A percentile compares a stretch with the other conserved stretches of the same genome.
phyloP scores from a whole-genome alignment of 169 alveolate genomes.

The Plasmodium reichenowi region DNA sequence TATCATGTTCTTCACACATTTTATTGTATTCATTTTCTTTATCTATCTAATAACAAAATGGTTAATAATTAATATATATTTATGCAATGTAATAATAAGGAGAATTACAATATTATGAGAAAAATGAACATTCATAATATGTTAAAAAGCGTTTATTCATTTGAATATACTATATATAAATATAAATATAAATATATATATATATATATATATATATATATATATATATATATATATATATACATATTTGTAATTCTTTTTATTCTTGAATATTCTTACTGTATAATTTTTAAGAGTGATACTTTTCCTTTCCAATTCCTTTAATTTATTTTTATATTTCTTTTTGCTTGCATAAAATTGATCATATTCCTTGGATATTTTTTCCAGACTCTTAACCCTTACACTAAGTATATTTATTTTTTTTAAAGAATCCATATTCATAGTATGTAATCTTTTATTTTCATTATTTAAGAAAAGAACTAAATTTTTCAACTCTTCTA shows the following conservation, averaged over 20 bases:
- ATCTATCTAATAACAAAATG: conserved; percentile 25
- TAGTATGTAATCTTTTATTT: conserved; percentile 61
- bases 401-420: conserved; percentile 47
- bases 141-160: too few species aligned
- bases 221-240: too few species aligned
- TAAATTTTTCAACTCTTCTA: conserved; percentile 62
- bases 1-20: conserved; percentile 46
- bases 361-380: conserved; percentile 37
- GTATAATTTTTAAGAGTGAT: conserved; percentile 21
- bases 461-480: conserved; percentile 39
- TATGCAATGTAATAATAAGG: too few species aligned
- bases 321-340: conserved; percentile 30
- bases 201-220: too few species aligned
- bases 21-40: conserved; percentile 55
- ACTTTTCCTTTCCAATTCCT: conserved; percentile 6
- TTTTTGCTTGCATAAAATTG: conserved; percentile 15
- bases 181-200: too few species aligned
- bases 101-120: too few species aligned
- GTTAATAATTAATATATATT: too few species aligned
- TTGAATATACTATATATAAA: too few species aligned
- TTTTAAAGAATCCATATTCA: conserved; percentile 47
- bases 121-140: too few species aligned
- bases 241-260: too few species aligned
- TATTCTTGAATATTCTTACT: conserved; percentile 9
- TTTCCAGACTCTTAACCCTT: conserved; percentile 46